Evolutionary conservation across 371 early-diverging fungal species (phyloP).

Genomic region (Mucor saturninus): DNA sequence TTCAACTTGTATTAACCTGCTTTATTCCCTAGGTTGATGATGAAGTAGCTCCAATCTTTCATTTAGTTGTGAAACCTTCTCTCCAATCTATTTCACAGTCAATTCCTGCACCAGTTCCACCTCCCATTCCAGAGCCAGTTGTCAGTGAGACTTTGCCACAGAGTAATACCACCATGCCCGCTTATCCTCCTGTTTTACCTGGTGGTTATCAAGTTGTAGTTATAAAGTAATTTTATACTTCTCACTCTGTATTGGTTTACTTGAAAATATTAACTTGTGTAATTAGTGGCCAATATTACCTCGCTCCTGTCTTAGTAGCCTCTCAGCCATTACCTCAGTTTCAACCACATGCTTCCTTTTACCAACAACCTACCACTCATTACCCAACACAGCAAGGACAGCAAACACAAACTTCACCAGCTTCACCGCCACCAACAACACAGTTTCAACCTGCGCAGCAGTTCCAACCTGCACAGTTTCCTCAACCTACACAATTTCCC

Average conservation of each 20-base stretch:
- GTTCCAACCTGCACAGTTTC: background rate
- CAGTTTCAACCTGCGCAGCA: background rate
- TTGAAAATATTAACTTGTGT: background rate
- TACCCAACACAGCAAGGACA: background rate
- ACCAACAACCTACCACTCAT: conserved; percentile 9
- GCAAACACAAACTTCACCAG: background rate
- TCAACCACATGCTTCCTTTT: background rate
- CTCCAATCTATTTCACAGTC: conserved; percentile 1
- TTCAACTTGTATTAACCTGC: conserved; percentile 1
- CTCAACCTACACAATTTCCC: background rate
- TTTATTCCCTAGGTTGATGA: conserved; percentile 10
- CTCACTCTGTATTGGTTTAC: background rate
- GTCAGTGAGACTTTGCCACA: background rate
- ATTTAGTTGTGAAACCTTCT: conserved; percentile 54
- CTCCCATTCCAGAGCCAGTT: background rate
- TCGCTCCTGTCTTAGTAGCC: conserved; percentile 42
- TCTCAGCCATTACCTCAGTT: conserved; percentile 18
- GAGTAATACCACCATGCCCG: background rate
- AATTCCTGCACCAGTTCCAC: background rate
- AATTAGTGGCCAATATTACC: conserved; percentile 53
- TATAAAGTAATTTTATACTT: conserved; percentile 35
- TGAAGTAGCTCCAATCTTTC: conserved; percentile 39
- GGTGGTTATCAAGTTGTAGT: conserved; percentile 50
- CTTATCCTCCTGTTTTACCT: conserved; percentile 34
- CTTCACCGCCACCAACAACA: background rate